Evolutionary conservation across 225 moss, liverwort and hornwort species (phyloP).

Genomic region (Neckera pumila): DNA sequence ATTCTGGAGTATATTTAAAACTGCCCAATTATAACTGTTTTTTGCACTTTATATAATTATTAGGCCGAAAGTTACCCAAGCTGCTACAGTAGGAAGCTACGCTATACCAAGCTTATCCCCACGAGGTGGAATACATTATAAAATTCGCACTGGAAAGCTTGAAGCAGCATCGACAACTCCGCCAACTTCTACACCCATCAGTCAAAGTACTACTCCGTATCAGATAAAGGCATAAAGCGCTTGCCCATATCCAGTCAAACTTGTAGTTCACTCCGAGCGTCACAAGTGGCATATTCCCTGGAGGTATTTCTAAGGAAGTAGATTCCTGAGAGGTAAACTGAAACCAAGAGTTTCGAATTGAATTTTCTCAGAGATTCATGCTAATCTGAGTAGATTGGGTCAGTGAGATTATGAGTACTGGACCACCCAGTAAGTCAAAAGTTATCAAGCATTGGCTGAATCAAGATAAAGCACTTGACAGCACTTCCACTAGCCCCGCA

Average conservation of each 20-base stretch:
- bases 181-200: not conserved
- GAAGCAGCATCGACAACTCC: not conserved
- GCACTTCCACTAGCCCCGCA: not conserved
- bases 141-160: not conserved
- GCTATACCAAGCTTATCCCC: no score
- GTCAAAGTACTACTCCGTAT: not conserved
- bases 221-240: not conserved
- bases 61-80: not conserved
- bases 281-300: not conserved
- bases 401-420: not conserved
- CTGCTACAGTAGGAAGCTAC: no score
- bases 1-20: no score
- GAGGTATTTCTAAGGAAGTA: not conserved
- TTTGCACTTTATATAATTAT: no score
- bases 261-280: not conserved
- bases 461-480: not conserved
- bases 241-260: not conserved
- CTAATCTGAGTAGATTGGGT: not conserved
- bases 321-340: not conserved
- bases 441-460: not conserved
- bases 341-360: not conserved
- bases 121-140: not conserved
- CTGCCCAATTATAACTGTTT: no score
- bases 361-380: not conserved
- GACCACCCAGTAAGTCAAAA: not conserved